Base-by-base conservation (phyloP, 306 rosid species). In the Parietaria judaica region DNA sequence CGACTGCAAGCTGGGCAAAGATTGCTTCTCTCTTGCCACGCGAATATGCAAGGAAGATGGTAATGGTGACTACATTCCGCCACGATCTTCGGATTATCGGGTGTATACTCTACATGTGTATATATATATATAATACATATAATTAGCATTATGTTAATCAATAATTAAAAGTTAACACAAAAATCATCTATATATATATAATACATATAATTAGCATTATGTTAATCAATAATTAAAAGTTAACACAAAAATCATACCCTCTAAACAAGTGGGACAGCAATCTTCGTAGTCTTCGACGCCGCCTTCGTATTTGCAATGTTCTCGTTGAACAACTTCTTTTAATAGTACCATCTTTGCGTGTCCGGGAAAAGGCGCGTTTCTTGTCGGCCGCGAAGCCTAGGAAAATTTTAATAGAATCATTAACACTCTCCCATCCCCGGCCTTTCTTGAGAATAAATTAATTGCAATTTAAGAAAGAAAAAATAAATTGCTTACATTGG, bases 11-110 rank as follows among this genome's bases (percentile, higher is more conserved):
- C 3, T 16, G 85, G 89, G 51, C 83, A 77, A 7, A 55, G 64
- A 3, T 54, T 14, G 49, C 71, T 69, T 67, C 63, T 70, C 69
- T 80, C 65, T 54, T 11, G 7, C 89, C 85, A 83, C 6, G 74
- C 85, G 23, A 44, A 75, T 63, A 80, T 74, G 35, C 85, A 83
- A 9, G 67, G 12, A 57, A 83, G 85, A 65, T 80, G 89, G 50
- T 51, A 80, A 36, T 64, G 52, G 56, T 77, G 83, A 11, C 47
- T 43, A 64, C 85, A 83, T 39, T 64, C 6, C 11, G 72, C 7
- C 3, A 44, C 39, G 13, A 71, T 72, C 77, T 46, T 74, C 0
- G 85, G 89, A 58, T 83, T 80, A 8, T 77, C 66, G 37, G 46
- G 7, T 7, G 65, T 60, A 53, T 77, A 83, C 15, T 53, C 89